Evolutionary conservation across 148 eudicot genomes (phyloP).

Genomic region (Salicornia ramosissima): DNA sequence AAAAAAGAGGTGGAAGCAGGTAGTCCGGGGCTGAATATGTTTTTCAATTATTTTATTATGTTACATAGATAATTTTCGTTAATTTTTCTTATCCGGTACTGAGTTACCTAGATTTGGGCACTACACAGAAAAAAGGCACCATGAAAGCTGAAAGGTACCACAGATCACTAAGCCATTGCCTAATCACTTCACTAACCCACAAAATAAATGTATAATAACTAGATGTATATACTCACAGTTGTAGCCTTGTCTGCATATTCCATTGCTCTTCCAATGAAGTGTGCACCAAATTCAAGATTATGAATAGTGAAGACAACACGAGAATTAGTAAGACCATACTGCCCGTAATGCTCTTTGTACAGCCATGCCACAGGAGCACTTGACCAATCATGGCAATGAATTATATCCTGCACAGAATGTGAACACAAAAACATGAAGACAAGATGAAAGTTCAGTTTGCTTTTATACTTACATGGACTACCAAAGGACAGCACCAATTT

Average conservation of each 20-base stretch:
- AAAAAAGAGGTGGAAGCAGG: no score
- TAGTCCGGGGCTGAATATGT: no score
- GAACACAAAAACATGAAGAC: neutral
- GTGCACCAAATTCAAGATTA: conserved; percentile 91
- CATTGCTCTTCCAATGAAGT: conserved; percentile 70
- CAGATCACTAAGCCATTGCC: neutral
- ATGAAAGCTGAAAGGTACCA: neutral
- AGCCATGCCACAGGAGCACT: conserved; percentile 99
- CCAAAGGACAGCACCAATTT: neutral
- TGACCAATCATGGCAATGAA: conserved; percentile 99
- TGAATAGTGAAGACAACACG: conserved; percentile 95
- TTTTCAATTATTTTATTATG: no score
- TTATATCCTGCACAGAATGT: conserved; percentile 64
- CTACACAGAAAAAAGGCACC: no score
- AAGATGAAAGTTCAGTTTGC: neutral
- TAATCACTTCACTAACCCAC: neutral
- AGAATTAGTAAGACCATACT: conserved; percentile 84
- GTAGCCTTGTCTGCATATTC: conserved; percentile 73
- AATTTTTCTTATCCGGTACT: no score
- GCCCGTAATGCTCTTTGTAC: conserved; percentile 79
- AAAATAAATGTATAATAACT: neutral
- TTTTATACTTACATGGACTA: neutral
- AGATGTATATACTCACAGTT: conserved; percentile 51
- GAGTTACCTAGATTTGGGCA: no score
- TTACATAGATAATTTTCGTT: no score